Percentiles rank a stretch among this genome's conserved stretches.
These are phyloP conservation scores for Cadophora luteo-olivacea DNA, from an alignment of 2,329 filamentous ascomycete genomes.

Conservation along the genomic window DNA sequence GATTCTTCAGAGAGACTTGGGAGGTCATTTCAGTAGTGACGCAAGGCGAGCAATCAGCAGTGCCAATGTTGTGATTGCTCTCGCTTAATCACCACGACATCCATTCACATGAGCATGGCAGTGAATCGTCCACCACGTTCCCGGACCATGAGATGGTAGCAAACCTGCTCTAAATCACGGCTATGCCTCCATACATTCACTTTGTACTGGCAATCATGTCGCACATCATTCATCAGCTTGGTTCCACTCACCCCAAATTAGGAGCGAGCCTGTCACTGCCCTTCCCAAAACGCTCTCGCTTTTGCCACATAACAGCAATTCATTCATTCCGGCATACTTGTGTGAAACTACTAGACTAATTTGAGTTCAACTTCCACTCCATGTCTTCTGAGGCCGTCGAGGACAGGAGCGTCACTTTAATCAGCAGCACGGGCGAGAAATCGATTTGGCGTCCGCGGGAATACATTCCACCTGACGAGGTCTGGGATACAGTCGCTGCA, in stretches of 20 bases:
- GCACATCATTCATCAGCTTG: background rate
- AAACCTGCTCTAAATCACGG: background rate
- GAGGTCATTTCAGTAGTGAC: no score
- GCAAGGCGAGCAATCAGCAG: no score
- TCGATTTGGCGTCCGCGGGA: conserved; percentile 8
- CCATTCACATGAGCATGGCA: background rate
- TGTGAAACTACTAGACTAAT: background rate
- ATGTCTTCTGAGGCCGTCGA: background rate
- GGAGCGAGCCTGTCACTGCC: background rate
- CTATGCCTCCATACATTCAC: background rate
- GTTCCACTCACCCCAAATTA: background rate
- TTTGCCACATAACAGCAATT: background rate
- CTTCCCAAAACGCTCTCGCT: background rate
- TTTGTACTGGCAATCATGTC: background rate
- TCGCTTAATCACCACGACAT: background rate
- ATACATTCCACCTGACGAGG: background rate
- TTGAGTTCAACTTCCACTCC: background rate
- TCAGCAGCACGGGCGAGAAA: conserved; percentile 1
- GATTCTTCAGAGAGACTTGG: no score
- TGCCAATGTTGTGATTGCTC: conserved; percentile 8
- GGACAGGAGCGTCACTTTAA: conserved; percentile 3
- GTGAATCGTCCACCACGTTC: background rate
- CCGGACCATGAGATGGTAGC: background rate
- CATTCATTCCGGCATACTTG: background rate
- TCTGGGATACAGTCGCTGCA: background rate